A percentile compares a stretch with the other conserved stretches of the same genome.
These are phyloP conservation scores for Talaromyces sp. DNA, from an alignment of 2,329 filamentous ascomycete species.

Conservation along the genomic window DNA sequence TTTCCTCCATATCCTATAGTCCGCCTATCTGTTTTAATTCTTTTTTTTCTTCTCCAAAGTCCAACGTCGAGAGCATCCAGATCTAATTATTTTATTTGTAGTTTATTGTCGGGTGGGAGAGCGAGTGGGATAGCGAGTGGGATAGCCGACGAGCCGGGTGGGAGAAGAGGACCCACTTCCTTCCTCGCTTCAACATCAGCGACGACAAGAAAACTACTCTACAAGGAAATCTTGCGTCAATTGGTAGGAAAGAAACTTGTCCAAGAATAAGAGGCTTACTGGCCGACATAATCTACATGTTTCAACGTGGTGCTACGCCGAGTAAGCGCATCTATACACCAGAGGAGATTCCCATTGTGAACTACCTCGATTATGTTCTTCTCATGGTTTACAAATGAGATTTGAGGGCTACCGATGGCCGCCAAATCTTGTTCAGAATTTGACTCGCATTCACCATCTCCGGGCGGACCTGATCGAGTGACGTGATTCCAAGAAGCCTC, in stretches of 20 bases:
- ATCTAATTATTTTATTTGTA: background rate
- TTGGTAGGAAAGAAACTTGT: too few relatives aligned
- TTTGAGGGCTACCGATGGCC: background rate
- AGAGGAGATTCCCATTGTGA: background rate
- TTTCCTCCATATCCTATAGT: background rate
- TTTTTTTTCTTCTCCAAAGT: background rate
- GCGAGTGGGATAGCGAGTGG: background rate
- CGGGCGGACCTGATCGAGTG: background rate
- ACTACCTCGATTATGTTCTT: background rate
- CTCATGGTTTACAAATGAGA: background rate
- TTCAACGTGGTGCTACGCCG: too few relatives aligned
- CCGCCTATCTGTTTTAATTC: background rate
- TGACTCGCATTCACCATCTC: background rate
- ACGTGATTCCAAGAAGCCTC: background rate
- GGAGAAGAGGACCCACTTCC: background rate
- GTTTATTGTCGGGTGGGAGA: background rate
- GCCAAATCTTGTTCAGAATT: background rate
- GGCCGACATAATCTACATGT: too few relatives aligned
- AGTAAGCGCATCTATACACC: background rate
- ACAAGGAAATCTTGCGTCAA: too few relatives aligned
- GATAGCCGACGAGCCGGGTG: constrained; percentile 4
- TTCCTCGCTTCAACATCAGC: background rate
- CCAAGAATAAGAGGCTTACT: too few relatives aligned
- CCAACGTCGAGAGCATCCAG: background rate
- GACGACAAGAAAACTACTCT: background rate